Base-by-base conservation (phyloP, 306 rosid genomes). In the Glycine tomentella region DNA sequence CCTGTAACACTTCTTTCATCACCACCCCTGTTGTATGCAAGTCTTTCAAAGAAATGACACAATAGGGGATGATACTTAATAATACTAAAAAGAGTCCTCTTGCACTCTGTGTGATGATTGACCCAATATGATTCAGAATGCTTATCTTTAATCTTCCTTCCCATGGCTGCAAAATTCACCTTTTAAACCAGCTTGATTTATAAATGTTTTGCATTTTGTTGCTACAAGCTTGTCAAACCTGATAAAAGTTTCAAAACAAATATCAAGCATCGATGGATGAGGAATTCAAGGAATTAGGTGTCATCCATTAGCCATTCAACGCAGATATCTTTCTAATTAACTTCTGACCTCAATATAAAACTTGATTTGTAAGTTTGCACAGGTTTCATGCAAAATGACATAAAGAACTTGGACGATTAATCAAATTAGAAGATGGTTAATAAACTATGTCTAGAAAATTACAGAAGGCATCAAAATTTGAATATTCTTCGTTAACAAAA, bases 21-120 rank as follows among this genome's bases (percentile, higher is more conserved):
- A 11, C 77, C 51, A 45, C 17, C 76, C 33, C 65, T 86, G 53
- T 33, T 88, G 53, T 81, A 65, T 70, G 65, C 57, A 3, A 78
- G 76, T 75, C 77, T 83, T 66, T 84, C 88, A 77, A 83, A 87
- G 72, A 82, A 77, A 82, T 80, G 77, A 72, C 72, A 79, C 89
- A 91, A 67, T 0, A 16, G 81, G 16, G 88, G 87, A 16, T 87
- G 87, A 8, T 87, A 81, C 78, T 83, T 91, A 49, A 89, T 82
- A 68, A 87, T 58, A 49, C 85, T 80, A 45, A 83, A 69, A 14
- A 91, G 56, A 36, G 74, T 72, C 84, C 77, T 78, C 2, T 13
- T 69, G 58, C 84, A 84, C 11, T 90, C 86, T 50, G 83, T 72
- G 15, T 58, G 59, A 63, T 57, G 77, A 46, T 57, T 85, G 62